phyloP scores from a whole-genome alignment of 331 rosid species.

The Erythrophleum ivorense region DNA sequence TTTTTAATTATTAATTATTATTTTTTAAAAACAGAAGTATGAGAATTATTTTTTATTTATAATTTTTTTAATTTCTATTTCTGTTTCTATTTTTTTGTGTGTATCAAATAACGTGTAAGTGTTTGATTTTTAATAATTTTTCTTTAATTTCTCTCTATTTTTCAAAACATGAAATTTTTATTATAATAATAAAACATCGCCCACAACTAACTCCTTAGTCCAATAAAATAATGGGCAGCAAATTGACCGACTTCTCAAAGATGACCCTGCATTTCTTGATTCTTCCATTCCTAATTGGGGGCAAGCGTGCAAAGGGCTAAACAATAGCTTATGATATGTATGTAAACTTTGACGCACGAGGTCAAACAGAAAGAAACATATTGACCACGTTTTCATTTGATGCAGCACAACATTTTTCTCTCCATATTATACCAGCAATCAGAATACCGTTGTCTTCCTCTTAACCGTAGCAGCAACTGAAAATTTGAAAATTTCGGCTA shows the following conservation, averaged over 20 bases:
- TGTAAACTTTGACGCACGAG: slow-evolving; percentile 44
- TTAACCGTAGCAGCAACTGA: slow-evolving; percentile 16
- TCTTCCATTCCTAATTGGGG: slow-evolving; percentile 26
- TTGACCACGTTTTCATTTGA: slow-evolving; percentile 52
- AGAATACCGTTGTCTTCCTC: background rate
- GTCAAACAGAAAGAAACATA: slow-evolving; percentile 16
- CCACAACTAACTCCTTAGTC: background rate
- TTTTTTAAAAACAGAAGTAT: too few relatives aligned
- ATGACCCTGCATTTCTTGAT: background rate
- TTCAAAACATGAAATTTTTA: too few relatives aligned
- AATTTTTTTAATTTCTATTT: too few relatives aligned
- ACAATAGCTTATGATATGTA: background rate
- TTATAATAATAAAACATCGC: background rate
- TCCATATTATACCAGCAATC: background rate
- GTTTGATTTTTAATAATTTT: too few relatives aligned
- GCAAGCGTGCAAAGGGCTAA: background rate
- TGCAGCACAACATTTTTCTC: background rate
- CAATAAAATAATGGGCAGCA: background rate
- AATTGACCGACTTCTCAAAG: slow-evolving; percentile 11
- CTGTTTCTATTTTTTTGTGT: too few relatives aligned
- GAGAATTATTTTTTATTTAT: too few relatives aligned
- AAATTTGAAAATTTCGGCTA: slow-evolving; percentile 21
- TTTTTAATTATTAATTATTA: too few relatives aligned
- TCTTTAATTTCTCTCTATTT: too few relatives aligned
- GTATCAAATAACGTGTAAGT: too few relatives aligned